A percentile compares a stretch with the other conserved stretches of the same genome.
Evolutionary conservation across 2,329 filamentous ascomycete genomes (phyloP).

Genomic region (Claviceps pazoutovae): DNA sequence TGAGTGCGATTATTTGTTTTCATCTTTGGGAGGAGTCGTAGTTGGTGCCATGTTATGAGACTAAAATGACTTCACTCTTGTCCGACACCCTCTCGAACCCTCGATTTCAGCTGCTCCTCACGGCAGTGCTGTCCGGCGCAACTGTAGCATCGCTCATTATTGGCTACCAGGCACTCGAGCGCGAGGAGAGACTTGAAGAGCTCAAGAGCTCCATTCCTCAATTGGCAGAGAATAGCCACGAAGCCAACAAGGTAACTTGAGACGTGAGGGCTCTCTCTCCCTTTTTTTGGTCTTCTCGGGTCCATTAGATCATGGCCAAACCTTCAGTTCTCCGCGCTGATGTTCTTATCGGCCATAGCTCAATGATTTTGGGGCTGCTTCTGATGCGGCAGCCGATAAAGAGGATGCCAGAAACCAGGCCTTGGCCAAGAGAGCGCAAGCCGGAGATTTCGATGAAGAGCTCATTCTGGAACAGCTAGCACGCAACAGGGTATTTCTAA

Average conservation of each 20-base stretch:
- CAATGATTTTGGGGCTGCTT: conserved; percentile 45
- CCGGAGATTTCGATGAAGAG: conserved; percentile 56
- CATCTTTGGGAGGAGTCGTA: background rate
- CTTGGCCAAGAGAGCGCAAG: conserved; percentile 45
- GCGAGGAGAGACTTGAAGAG: conserved; percentile 37
- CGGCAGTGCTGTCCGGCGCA: conserved; percentile 51
- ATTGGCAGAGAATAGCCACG: conserved; percentile 8
- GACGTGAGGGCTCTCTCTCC: background rate
- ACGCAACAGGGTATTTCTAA: conserved; percentile 83
- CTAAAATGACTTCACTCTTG: conserved; percentile 28
- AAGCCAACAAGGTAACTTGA: conserved; percentile 10
- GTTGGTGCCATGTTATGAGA: conserved; percentile 9
- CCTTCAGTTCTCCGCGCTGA: background rate
- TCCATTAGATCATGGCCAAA: background rate
- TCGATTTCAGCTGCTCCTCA: conserved; percentile 51
- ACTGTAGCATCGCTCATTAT: conserved; percentile 47
- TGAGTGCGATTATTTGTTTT: background rate
- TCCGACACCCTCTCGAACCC: conserved; percentile 30
- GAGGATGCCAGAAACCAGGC: conserved; percentile 47
- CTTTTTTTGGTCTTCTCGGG: no score
- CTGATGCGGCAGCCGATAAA: conserved; percentile 33
- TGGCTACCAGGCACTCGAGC: conserved; percentile 45
- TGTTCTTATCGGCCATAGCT: conserved; percentile 28
- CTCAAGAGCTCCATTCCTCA: conserved; percentile 47
- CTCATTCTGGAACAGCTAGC: conserved; percentile 90